Percentiles rank a stretch among this genome's conserved stretches.
These are phyloP conservation scores for Trematosphaeria pertusa DNA, from an alignment of 2,329 filamentous ascomycete genomes.

Conservation along the genomic window DNA sequence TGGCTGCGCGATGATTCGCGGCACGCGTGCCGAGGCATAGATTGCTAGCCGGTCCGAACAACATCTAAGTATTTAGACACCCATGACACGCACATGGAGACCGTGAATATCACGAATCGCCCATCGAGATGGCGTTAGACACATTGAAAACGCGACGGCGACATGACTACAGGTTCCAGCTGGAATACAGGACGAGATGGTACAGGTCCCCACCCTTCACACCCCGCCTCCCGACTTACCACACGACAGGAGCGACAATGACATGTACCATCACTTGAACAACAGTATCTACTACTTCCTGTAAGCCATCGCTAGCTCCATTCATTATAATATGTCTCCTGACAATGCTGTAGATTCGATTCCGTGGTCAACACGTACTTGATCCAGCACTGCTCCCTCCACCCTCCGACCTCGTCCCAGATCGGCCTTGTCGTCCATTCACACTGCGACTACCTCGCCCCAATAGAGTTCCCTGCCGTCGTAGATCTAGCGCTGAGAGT, in stretches of 20 bases:
- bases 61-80: neutral
- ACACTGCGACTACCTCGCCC: conserved; percentile 83
- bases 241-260: conserved; percentile 78
- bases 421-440: conserved; percentile 87
- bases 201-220: conserved; percentile 44
- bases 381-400: conserved; percentile 76
- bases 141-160: conserved; percentile 66
- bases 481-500: conserved; percentile 84
- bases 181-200: conserved; percentile 90
- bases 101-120: neutral
- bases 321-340: too few species aligned
- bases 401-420: conserved; percentile 72
- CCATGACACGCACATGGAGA: neutral
- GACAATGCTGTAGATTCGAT: conserved; percentile 67
- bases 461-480: conserved; percentile 80
- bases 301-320: conserved; percentile 50
- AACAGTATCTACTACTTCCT: conserved; percentile 87
- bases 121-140: conserved; percentile 31
- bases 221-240: conserved; percentile 15
- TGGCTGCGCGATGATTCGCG: conserved; percentile 11
- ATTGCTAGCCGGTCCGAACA: neutral
- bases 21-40: conserved; percentile 1
- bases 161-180: conserved; percentile 76
- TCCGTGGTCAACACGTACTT: conserved; percentile 90
- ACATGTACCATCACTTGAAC: conserved; percentile 95